Base-by-base conservation (phyloP, 2,329 filamentous ascomycete genomes). In the Fusarium avenaceum region DNA sequence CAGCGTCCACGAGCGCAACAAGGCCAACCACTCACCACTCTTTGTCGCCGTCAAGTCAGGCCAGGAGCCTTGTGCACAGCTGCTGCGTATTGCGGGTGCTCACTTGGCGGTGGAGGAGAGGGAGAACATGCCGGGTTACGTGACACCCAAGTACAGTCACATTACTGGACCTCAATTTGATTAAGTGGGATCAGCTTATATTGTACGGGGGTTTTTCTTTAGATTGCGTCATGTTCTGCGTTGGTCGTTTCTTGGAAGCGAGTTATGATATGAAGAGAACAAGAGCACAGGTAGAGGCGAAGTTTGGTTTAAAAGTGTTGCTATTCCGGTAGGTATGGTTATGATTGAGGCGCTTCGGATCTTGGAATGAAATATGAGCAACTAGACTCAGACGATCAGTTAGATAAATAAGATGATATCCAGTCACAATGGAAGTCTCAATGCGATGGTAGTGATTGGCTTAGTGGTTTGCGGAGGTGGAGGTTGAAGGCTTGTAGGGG, bases 1-100 rank as follows among this genome's bases (percentile, higher is more conserved):
- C n/a, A 89, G 88, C 72, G 89, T 92, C 7, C 89, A 92, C 75
- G 84, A 84, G 42, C 80, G 89, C 42, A 92, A 91, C 76, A 80
- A 84, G 47, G 89, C 87, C 11, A 85, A 89, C 70, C 89, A 90
- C 76, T 90, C 89, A 6, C 87, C 89, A 11, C 80, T 92, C 14
- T 90, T 87, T 73, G 80, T 91, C 14, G 89, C 89, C 7, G 83
- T 84, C 68, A 83, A 88, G 75, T 84, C 83, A 39, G 86, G 86
- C 4, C 86, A 86, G 49, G 77, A 79, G 6, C 85, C 84, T 56
- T 85, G 84, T 56, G 86, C 87, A 0, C 77, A 79, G 50, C 73
- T 91, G 58, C 76, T 92, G 44, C 82, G 80, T 59, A 83, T 86
- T 40, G 87, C 87, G 0, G 89, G 89, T 1, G 89, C 87, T 0